Conservation (phyloP, 768 basidiomycete species). For the Cystobasidium onofrii region DNA sequence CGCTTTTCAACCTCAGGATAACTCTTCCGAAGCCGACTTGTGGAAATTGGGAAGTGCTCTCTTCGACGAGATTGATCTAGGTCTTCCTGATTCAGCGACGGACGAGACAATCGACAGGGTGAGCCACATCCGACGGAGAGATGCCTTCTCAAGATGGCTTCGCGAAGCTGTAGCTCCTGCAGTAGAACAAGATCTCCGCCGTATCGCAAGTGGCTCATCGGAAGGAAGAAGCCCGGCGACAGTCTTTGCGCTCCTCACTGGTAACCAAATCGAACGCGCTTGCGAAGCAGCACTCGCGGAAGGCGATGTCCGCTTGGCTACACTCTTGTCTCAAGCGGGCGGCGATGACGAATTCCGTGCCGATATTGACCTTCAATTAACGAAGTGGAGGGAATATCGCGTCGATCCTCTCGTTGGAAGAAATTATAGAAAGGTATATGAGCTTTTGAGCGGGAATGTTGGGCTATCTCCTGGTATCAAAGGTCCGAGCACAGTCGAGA, state of each 20-base stretch:
- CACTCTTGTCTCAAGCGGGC: slow-evolving; percentile 69
- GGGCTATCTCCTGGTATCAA: slow-evolving; percentile 54
- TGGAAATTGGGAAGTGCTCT: slow-evolving; percentile 83
- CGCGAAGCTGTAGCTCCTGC: slow-evolving; percentile 60
- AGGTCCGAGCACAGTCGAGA: slow-evolving; percentile 53
- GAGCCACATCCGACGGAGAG: slow-evolving; percentile 60
- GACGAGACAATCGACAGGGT: slow-evolving; percentile 42
- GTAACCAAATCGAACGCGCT: slow-evolving; percentile 79
- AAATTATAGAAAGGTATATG: slow-evolving; percentile 69
- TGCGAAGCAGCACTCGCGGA: slow-evolving; percentile 64
- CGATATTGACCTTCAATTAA: slow-evolving; percentile 66
- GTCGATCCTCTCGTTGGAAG: slow-evolving; percentile 62
- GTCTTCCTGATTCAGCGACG: slow-evolving; percentile 53
- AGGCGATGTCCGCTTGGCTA: slow-evolving; percentile 75
- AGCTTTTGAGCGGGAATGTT: slow-evolving; percentile 69
- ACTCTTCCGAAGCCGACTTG: slow-evolving; percentile 64
- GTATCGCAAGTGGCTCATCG: slow-evolving; percentile 45
- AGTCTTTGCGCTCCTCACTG: slow-evolving; percentile 72
- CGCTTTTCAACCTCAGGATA: slow-evolving; percentile 63
- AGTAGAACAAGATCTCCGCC: slow-evolving; percentile 61
- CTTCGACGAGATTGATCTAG: slow-evolving; percentile 73
- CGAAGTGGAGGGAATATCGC: slow-evolving; percentile 71
- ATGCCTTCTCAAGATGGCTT: slow-evolving; percentile 76
- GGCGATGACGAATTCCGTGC: slow-evolving; percentile 69
- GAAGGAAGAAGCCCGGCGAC: slow-evolving; percentile 38